A percentile compares a stretch with the other conserved stretches of the same genome.
These are phyloP conservation scores for Alternaria rosae DNA, from an alignment of 2,329 filamentous ascomycete genomes.

Conservation along the genomic window DNA sequence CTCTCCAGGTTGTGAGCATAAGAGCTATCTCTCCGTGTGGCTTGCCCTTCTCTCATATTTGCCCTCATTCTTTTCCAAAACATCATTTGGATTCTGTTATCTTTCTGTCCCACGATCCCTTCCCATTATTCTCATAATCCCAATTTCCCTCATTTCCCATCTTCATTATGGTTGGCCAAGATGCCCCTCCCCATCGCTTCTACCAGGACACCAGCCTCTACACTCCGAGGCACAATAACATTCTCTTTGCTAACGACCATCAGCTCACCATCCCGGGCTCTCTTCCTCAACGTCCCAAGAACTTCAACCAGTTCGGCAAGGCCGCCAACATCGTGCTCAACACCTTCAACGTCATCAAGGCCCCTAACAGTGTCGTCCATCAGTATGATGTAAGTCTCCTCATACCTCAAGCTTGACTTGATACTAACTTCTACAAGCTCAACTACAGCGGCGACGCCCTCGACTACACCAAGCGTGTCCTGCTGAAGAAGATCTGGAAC, in stretches of 20 bases:
- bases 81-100: conserved; percentile 1
- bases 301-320: conserved; percentile 50
- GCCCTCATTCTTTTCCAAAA: conserved; percentile 3
- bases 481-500: conserved; percentile 80
- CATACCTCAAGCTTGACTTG: not conserved
- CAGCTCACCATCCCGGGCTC: conserved; percentile 34
- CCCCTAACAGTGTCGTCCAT: conserved; percentile 69
- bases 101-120: not conserved
- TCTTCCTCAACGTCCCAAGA: conserved; percentile 47
- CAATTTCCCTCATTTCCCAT: not conserved
- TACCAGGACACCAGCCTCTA: conserved; percentile 23
- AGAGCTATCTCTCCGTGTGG: not conserved
- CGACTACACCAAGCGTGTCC: conserved; percentile 64
- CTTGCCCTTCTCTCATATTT: not conserved
- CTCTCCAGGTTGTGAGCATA: conserved; percentile 7
- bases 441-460: conserved; percentile 65
- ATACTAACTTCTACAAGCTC: conserved; percentile 60
- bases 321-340: conserved; percentile 66
- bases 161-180: conserved; percentile 14
- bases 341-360: conserved; percentile 71
- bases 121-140: not conserved
- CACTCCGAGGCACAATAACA: conserved; percentile 26
- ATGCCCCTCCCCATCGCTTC: conserved; percentile 4
- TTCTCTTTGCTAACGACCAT: conserved; percentile 27
- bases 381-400: conserved; percentile 80